Conservation (phyloP, 2,329 filamentous ascomycete species). For the Diaporthe vexans region DNA sequence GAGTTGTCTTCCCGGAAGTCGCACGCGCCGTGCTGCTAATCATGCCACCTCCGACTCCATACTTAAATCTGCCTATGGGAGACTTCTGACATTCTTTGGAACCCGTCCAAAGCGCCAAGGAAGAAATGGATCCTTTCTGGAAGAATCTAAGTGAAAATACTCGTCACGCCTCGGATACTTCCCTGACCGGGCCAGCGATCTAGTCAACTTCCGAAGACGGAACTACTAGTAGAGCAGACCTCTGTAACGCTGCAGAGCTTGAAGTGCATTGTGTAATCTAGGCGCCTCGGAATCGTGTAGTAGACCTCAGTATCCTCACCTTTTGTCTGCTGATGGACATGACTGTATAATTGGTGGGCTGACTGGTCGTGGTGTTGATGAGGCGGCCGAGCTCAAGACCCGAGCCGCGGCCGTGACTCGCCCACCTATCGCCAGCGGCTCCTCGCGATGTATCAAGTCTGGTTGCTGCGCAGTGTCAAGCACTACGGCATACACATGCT, state of each 20-base stretch:
- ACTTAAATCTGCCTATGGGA: constrained; percentile 82
- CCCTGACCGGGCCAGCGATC: not conserved
- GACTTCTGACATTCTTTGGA: constrained; percentile 71
- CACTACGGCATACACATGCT: not conserved
- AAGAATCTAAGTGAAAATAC: no score
- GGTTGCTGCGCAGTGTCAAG: not conserved
- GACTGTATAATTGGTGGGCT: not conserved
- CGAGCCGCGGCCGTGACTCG: not conserved
- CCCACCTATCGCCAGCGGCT: not conserved
- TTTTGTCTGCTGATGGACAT: no score
- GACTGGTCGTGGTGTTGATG: not conserved
- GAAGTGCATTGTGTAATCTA: not conserved
- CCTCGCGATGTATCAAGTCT: not conserved
- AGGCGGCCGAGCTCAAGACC: not conserved
- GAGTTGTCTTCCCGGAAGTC: no score
- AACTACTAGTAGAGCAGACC: not conserved
- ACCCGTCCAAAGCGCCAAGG: no score
- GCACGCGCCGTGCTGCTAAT: constrained; percentile 67
- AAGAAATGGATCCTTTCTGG: no score
- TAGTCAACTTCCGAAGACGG: not conserved
- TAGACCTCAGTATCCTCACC: no score
- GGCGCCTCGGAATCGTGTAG: not conserved
- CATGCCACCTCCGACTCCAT: constrained; percentile 81
- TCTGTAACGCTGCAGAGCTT: not conserved
- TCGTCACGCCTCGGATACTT: not conserved